Base-by-base conservation (phyloP, 441 rosid species). In the Bocquillonia castaneifolia region DNA sequence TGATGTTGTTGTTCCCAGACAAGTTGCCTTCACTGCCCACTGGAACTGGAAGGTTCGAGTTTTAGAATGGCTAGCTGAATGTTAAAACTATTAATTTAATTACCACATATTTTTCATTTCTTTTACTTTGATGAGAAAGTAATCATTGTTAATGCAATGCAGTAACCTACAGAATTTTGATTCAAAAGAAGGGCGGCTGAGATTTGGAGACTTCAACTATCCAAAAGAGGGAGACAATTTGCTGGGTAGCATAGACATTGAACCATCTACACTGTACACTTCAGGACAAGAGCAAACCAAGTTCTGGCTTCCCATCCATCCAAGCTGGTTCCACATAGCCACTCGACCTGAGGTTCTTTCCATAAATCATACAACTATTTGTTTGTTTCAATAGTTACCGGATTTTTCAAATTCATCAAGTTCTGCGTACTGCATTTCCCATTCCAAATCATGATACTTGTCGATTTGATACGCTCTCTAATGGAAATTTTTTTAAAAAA, bases 281-380 rank as follows among this genome's bases (percentile, higher is more conserved):
- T 10, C 64, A 13, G 64, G 25, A 6, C 1, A 22, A 31, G 9
- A 31, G 10, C 3, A 56, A 5, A 31, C 32, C 15, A 23, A 37
- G 10, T 64, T 67, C 45, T 67, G 71, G 71, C 32, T 67, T 31
- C 56, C 31, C 15, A 20, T 67, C 55, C 23, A 56, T 45, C 22
- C 71, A 9, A 22, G 3, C 15, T 58, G 63, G 63, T 23, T 48
- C 23, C 45, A 45, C 20, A 14, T 0, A 0, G 64, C 55, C 26
- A 10, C 29, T 7, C 15, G 32, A 13, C 22, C 45, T 31, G 29
- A 57, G 63, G 70, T 67, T 54, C 15, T 0, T 12, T 17, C 25
- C 13, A 0, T 4, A 28, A 3, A 56, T 45, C 50, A 18, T 15
- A 56, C 3, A 28, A 37, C 28, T 36, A 0, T 40, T 60, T 42